These are phyloP conservation scores for Cercophora scortea DNA, from an alignment of 495 filamentous ascomycete genomes.

Conservation along the genomic window DNA sequence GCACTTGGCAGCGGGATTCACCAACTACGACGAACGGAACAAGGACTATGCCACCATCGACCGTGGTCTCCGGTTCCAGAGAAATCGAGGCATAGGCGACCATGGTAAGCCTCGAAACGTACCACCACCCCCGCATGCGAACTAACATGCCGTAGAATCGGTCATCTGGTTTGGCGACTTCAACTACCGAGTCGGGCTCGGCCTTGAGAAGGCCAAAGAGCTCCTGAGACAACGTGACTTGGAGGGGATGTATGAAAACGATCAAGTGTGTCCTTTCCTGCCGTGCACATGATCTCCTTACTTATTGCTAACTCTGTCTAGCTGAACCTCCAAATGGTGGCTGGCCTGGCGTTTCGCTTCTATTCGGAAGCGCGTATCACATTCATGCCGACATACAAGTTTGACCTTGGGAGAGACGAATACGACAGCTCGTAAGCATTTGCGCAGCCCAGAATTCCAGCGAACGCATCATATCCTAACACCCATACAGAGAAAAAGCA, in stretches of 20 bases:
- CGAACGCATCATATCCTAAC: constrained; percentile 1
- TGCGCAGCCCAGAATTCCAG: not conserved
- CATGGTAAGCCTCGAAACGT: constrained; percentile 45
- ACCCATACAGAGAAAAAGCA: constrained; percentile 63
- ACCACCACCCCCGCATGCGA: too few species aligned
- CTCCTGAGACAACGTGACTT: constrained; percentile 63
- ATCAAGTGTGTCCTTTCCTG: constrained; percentile 56
- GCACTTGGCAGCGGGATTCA: constrained; percentile 92
- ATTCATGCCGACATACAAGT: constrained; percentile 94
- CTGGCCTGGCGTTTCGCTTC: constrained; percentile 78
- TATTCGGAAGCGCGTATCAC: constrained; percentile 80
- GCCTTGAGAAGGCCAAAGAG: constrained; percentile 68
- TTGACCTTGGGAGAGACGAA: constrained; percentile 72
- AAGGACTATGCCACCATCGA: constrained; percentile 87
- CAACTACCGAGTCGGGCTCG: constrained; percentile 92
- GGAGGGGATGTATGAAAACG: constrained; percentile 79
- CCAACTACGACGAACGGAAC: constrained; percentile 95
- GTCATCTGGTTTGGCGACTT: constrained; percentile 99
- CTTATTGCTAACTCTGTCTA: constrained; percentile 23
- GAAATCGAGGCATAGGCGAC: constrained; percentile 81
- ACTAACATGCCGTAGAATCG: constrained; percentile 41
- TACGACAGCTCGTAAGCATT: constrained; percentile 82
- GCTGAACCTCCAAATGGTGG: constrained; percentile 95
- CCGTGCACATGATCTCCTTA: not conserved
- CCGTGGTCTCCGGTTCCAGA: constrained; percentile 79